Conservation (phyloP, 2,329 filamentous ascomycete species). For the Sporothrix variecibatus region DNA sequence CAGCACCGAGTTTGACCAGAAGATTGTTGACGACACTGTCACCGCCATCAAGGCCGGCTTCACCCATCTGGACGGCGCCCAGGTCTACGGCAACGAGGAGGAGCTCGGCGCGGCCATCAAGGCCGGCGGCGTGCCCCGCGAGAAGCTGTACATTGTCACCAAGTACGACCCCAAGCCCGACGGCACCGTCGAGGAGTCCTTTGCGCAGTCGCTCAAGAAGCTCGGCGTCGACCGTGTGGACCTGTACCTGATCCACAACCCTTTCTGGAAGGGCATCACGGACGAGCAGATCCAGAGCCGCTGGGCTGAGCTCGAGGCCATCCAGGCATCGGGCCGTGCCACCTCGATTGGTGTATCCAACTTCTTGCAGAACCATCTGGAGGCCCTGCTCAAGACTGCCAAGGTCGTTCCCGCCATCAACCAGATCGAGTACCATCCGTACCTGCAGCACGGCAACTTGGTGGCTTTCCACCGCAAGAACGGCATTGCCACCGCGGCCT, state of each 20-base stretch:
- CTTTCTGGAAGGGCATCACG: slow-evolving; percentile 52
- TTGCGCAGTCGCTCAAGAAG: slow-evolving; percentile 62
- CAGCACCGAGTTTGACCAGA: slow-evolving; percentile 55
- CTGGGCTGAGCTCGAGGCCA: slow-evolving; percentile 64
- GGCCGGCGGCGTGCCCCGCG: slow-evolving; percentile 62
- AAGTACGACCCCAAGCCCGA: slow-evolving; percentile 50
- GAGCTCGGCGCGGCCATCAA: slow-evolving; percentile 74
- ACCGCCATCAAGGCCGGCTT: slow-evolving; percentile 70
- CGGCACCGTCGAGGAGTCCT: slow-evolving; percentile 49
- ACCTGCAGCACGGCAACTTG: slow-evolving; percentile 65
- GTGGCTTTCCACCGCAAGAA: slow-evolving; percentile 59
- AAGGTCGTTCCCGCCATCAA: slow-evolving; percentile 68
- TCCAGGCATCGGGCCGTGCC: slow-evolving; percentile 66
- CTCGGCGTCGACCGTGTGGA: slow-evolving; percentile 72
- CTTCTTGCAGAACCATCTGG: slow-evolving; percentile 60
- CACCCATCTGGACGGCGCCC: slow-evolving; percentile 72
- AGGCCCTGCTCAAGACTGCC: slow-evolving; percentile 59
- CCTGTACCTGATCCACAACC: slow-evolving; percentile 66
- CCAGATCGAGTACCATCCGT: slow-evolving; percentile 81
- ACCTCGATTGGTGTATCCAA: slow-evolving; percentile 78
- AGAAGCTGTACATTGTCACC: slow-evolving; percentile 68
- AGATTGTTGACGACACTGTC: slow-evolving; percentile 52
- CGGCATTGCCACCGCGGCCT: slow-evolving; percentile 58
- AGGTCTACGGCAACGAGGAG: slow-evolving; percentile 67
- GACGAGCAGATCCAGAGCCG: slow-evolving; percentile 57